Percentiles rank a stretch among this genome's conserved stretches.
Evolutionary conservation across 2,329 filamentous ascomycete genomes (phyloP).

Genomic region (Exserohilum rostratum): DNA sequence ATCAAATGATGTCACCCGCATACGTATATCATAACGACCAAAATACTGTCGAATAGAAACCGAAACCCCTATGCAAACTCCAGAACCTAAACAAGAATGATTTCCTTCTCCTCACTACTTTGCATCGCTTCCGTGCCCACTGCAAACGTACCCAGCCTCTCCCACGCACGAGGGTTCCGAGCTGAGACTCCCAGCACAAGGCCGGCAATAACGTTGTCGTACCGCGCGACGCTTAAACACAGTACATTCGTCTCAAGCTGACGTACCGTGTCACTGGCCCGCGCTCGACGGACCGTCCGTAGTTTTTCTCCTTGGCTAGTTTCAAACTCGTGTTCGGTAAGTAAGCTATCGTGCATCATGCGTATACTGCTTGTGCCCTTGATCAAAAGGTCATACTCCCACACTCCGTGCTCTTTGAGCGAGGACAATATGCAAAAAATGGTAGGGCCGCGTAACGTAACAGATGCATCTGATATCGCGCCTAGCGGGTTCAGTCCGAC

Average conservation of each 20-base stretch:
- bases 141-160: slow-evolving; percentile 41
- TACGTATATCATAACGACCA: not conserved
- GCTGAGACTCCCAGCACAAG: slow-evolving; percentile 35
- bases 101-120: slow-evolving; percentile 25
- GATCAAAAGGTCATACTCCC: slow-evolving; percentile 34
- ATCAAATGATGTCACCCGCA: not conserved
- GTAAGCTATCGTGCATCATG: slow-evolving; percentile 37
- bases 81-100: slow-evolving; percentile 23
- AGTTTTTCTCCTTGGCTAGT: slow-evolving; percentile 2
- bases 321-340: slow-evolving; percentile 21
- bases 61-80: not conserved
- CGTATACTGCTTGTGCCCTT: slow-evolving; percentile 35
- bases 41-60: not conserved
- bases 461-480: slow-evolving; percentile 28
- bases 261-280: slow-evolving; percentile 11
- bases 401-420: slow-evolving; percentile 16
- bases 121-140: slow-evolving; percentile 30
- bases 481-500: slow-evolving; percentile 39
- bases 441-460: slow-evolving; percentile 32
- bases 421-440: slow-evolving; percentile 24
- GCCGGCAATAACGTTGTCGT: slow-evolving; percentile 33
- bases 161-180: slow-evolving; percentile 15
- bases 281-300: slow-evolving; percentile 33
- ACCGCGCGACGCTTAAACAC: slow-evolving; percentile 35
- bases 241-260: slow-evolving; percentile 32